Evolutionary conservation across 345 rosid species (phyloP), one percentile per base, ranked within the genome.

Genomic region (Citrus sp.): DNA sequence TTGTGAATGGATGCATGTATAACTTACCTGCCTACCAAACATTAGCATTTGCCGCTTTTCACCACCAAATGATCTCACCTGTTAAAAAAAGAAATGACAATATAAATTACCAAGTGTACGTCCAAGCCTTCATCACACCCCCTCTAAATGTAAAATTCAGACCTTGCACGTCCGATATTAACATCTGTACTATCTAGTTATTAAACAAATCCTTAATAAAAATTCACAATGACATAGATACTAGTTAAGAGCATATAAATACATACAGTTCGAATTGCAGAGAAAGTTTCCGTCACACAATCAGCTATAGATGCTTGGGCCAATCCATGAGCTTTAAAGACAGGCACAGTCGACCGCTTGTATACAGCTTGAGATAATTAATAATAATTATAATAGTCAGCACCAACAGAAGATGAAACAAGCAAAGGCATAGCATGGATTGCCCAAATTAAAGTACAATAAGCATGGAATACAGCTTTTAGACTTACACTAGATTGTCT

Each of bases 21-120:
- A 75, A 59, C 81, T 89, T 84, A 91, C 99, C 93, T 89, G 96
- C 63, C 84, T 82, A 79, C 97, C 97, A 71, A 95, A 92, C 87
- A 88, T 85, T 73, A 81, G 85, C 99, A 95, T 93, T 84, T 93
- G 99, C 71, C 87, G 92, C 80, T 87, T 93, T 86, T 95, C 99
- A 75, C 99, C 99, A 64, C 99, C 87, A 85, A 95, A 95, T n/a
- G 98, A 95, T 86, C 99, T 90, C 67, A 95, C 99, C 99, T 93
- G 73, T 54, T 77, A 79, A 67, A 80, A 82, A 83, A 67, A 68
- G 38, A 38, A 64, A 19, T 64, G 49, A 59, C 25, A 72, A 75
- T 25, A 55, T 72, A 63, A 80, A 71, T 73, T 54, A 80, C 71
- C 75, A 67, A 42, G 54, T 78, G 40, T 16, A 46, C 30, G 49